A percentile compares a stretch with the other conserved stretches of the same genome.
These are phyloP conservation scores for Macrophomina phaseolina DNA, from an alignment of 2,329 filamentous ascomycete genomes.

Conservation along the genomic window DNA sequence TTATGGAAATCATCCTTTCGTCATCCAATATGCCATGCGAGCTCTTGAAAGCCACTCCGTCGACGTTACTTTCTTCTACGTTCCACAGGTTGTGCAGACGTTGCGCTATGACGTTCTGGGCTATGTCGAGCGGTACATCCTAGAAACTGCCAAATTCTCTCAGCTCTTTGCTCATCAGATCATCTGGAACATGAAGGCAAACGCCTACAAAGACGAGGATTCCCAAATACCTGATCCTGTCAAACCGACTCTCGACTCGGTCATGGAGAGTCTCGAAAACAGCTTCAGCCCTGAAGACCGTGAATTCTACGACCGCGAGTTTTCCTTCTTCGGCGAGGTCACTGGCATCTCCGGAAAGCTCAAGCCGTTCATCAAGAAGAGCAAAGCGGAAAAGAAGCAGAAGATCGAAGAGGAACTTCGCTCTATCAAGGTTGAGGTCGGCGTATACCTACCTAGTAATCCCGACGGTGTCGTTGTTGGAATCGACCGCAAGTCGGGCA, in stretches of 20 bases:
- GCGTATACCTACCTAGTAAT: conserved; percentile 96
- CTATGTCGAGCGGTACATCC: conserved; percentile 94
- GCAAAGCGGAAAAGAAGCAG: conserved; percentile 96
- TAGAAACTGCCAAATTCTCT: conserved; percentile 97
- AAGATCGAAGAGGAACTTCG: conserved; percentile 99
- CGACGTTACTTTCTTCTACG: conserved; percentile 99
- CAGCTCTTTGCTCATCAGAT: conserved; percentile 98
- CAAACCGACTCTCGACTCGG: conserved; percentile 90
- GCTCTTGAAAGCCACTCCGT: conserved; percentile 91
- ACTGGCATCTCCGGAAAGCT: conserved; percentile 95
- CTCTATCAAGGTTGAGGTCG: conserved; percentile 95
- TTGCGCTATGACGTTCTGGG: conserved; percentile 91
- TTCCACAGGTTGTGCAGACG: conserved; percentile 96
- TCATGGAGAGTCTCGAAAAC: conserved; percentile 81
- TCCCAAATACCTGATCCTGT: conserved; percentile 86
- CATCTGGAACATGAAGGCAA: conserved; percentile 99
- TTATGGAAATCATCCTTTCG: conserved; percentile 88
- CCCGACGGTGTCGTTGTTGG: conserved; percentile 96
- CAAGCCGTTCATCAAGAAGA: conserved; percentile 87
- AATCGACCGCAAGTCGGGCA: conserved; percentile 97
- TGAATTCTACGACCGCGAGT: conserved; percentile 91
- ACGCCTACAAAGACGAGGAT: conserved; percentile 96
- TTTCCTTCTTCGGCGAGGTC: conserved; percentile 97
- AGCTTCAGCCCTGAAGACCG: conserved; percentile 82
- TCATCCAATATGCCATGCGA: conserved; percentile 96